A percentile compares a stretch with the other conserved stretches of the same genome.
Conservation (phyloP, 2,329 filamentous ascomycete genomes). For the Plenodomus lindquistii region DNA sequence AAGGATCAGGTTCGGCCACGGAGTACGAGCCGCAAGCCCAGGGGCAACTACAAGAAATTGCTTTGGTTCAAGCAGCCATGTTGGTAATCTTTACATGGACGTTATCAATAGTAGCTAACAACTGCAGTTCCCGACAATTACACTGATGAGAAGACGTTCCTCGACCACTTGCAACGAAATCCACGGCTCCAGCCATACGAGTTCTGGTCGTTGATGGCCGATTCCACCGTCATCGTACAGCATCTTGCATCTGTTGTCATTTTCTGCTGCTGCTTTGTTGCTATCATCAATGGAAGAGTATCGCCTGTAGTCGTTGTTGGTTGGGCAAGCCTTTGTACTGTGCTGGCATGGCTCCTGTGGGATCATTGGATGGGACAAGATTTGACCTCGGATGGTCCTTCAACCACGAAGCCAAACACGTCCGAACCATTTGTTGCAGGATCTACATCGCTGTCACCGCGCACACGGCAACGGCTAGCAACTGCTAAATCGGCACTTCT, state of each 20-base stretch:
- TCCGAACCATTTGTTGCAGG: not conserved
- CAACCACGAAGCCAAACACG: constrained; percentile 1
- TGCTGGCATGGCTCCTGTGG: constrained; percentile 88
- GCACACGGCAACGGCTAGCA: constrained; percentile 67
- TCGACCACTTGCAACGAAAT: constrained; percentile 94
- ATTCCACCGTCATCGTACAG: constrained; percentile 95
- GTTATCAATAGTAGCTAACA: constrained; percentile 5
- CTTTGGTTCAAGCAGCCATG: constrained; percentile 97
- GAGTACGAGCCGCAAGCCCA: constrained; percentile 69
- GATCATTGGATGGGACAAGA: constrained; percentile 85
- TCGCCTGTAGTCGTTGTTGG: constrained; percentile 87
- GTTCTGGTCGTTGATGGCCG: constrained; percentile 94
- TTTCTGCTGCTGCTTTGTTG: constrained; percentile 91
- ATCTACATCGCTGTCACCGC: constrained; percentile 52
- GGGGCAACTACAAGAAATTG: constrained; percentile 87
- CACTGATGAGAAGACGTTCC: constrained; percentile 93
- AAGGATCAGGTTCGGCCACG: constrained; percentile 59
- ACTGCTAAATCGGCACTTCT: constrained; percentile 91
- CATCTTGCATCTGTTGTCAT: constrained; percentile 94
- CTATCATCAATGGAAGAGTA: constrained; percentile 84
- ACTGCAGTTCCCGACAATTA: constrained; percentile 91
- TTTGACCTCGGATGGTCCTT: constrained; percentile 53
- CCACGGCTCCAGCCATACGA: constrained; percentile 93
- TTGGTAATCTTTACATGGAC: constrained; percentile 50
- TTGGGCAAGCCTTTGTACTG: constrained; percentile 79